phyloP scores from a whole-genome alignment of 257 asterid species.

The Penstemon eatonii region DNA sequence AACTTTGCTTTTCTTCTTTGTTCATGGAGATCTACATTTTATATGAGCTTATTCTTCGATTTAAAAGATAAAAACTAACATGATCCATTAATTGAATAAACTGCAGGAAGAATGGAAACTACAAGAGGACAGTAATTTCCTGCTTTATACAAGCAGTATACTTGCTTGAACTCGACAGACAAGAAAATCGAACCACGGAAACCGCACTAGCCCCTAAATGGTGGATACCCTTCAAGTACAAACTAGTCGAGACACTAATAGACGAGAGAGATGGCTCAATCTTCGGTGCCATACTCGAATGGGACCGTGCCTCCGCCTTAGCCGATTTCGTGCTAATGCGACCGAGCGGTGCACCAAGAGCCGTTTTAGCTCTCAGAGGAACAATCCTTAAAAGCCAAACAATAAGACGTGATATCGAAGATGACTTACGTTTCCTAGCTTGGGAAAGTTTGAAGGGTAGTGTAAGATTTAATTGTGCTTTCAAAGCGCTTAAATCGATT shows the following conservation, averaged over 20 bases:
- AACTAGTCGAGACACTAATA: constrained; percentile 57
- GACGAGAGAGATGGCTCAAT: constrained; percentile 95
- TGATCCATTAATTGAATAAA: background rate
- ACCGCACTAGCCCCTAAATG: constrained; percentile 96
- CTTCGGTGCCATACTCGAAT: constrained; percentile 88
- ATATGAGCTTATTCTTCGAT: too few relatives aligned
- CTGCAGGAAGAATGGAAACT: constrained; percentile 82
- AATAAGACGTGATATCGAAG: constrained; percentile 82
- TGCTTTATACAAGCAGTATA: constrained; percentile 96
- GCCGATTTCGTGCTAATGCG: constrained; percentile 71
- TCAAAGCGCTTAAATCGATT: constrained; percentile 52
- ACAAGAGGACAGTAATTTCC: constrained; percentile 82
- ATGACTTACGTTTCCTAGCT: constrained; percentile 84
- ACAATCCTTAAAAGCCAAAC: constrained; percentile 82
- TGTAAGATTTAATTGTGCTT: constrained; percentile 61
- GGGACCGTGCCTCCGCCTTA: constrained; percentile 93
- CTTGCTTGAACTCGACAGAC: constrained; percentile 92
- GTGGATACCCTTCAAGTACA: constrained; percentile 97
- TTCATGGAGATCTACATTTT: too few relatives aligned
- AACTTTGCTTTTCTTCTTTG: too few relatives aligned
- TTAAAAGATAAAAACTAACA: background rate
- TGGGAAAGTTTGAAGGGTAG: constrained; percentile 94
- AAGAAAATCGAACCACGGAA: constrained; percentile 63
- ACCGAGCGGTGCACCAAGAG: constrained; percentile 91
- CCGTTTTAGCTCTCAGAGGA: constrained; percentile 85